Conservation (phyloP, 345 rosid species). For the Noccaea bulbosa region DNA sequence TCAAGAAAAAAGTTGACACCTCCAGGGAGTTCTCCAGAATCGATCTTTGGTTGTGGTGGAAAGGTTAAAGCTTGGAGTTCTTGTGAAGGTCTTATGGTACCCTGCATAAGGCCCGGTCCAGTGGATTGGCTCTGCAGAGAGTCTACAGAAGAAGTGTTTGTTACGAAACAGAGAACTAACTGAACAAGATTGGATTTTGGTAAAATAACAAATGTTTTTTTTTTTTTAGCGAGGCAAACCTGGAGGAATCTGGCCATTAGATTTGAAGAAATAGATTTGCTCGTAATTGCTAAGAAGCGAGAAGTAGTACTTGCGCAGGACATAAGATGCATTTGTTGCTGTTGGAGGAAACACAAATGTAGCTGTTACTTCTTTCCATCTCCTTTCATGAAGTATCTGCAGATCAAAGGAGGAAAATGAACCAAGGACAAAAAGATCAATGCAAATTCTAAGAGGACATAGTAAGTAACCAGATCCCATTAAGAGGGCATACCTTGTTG, state of each 20-base stretch:
- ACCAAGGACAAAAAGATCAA: not conserved
- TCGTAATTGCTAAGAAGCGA: slow-evolving; percentile 83
- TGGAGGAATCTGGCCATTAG: slow-evolving; percentile 57
- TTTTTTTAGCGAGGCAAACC: slow-evolving; percentile 45
- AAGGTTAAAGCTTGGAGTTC: slow-evolving; percentile 52
- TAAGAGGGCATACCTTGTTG: slow-evolving; percentile 65
- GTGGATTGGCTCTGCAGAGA: slow-evolving; percentile 49
- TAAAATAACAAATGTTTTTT: not conserved
- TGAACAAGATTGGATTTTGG: not conserved
- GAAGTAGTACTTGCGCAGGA: slow-evolving; percentile 86
- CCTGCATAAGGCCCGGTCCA: slow-evolving; percentile 50
- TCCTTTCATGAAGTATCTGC: slow-evolving; percentile 79
- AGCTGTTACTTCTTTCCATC: slow-evolving; percentile 98
- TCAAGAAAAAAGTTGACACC: slow-evolving; percentile 46
- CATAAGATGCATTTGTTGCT: slow-evolving; percentile 94
- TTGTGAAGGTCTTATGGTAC: slow-evolving; percentile 49
- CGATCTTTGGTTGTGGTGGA: slow-evolving; percentile 51
- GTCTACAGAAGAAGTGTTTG: slow-evolving; percentile 49
- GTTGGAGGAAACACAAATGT: slow-evolving; percentile 96
- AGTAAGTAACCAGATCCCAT: not conserved
- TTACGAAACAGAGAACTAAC: slow-evolving; percentile 21
- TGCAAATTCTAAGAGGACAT: not conserved
- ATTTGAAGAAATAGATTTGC: slow-evolving; percentile 73
- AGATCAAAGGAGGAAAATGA: slow-evolving; percentile 18
- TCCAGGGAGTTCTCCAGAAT: slow-evolving; percentile 49